phyloP scores from a whole-genome alignment of 371 early-diverging fungal species.

The Funneliformis caledonium region DNA sequence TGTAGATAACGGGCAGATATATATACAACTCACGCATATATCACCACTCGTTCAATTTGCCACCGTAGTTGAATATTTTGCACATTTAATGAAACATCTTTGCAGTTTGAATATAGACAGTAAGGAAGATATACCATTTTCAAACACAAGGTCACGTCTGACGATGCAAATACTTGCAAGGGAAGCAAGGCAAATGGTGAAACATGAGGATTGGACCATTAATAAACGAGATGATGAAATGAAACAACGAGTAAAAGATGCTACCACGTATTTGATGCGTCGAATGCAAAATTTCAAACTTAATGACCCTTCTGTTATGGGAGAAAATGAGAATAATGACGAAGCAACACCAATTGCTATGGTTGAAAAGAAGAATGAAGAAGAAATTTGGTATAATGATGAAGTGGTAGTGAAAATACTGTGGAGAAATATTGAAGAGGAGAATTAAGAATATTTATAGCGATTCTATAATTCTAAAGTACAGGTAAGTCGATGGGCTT shows the following conservation, averaged over 20 bases:
- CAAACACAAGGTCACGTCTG: not conserved
- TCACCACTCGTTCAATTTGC: conserved; percentile 20
- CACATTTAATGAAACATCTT: conserved; percentile 20
- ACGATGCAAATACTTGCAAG: conserved; percentile 15
- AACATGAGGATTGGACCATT: conserved; percentile 16
- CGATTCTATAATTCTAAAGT: not conserved
- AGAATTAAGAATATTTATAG: not conserved
- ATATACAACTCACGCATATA: conserved; percentile 21
- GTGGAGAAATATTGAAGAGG: not conserved
- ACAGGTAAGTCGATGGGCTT: not conserved
- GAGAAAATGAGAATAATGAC: not conserved
- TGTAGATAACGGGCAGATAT: not conserved
- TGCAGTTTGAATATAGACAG: not conserved
- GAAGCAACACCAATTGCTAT: not conserved
- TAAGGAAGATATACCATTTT: not conserved
- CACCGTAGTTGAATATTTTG: conserved; percentile 10
- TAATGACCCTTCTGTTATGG: not conserved
- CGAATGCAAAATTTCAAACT: not conserved
- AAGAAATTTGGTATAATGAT: conserved; percentile 19
- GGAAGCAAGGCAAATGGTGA: conserved; percentile 18
- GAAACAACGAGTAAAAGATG: conserved; percentile 2
- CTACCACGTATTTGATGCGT: not conserved
- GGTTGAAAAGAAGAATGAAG: conserved; percentile 4
- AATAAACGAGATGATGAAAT: conserved; percentile 16
- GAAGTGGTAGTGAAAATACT: conserved; percentile 9